Evolutionary conservation across 2,329 filamentous ascomycete genomes (phyloP), one percentile per base, ranked within the genome.

Genomic region (Sporothrix globosa): DNA sequence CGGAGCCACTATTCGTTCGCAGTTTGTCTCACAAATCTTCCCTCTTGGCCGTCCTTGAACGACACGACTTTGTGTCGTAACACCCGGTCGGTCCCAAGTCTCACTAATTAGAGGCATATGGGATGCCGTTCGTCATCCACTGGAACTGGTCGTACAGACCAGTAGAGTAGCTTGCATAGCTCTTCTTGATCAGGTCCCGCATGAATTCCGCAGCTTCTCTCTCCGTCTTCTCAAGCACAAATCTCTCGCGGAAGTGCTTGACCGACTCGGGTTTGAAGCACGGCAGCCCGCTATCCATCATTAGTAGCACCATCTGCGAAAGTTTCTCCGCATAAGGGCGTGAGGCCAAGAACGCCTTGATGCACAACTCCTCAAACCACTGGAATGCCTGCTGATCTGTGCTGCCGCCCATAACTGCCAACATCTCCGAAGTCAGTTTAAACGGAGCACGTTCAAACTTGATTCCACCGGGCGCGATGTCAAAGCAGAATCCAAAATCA

Each of bases 401-500:
- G 69, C 86, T 90, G 71, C 94, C 94, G 68, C 96, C 95, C 95
- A 99, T 98, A 76, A 99, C 96, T n/a, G 94, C 92, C 72, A 99
- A 87, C 96, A 99, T 99, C 79, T 99, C 96, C 9, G 89, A 87
- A 0, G 96, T 99, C 69, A 99, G 88, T 82, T 99, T 99, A 86
- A 99, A 99, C 0, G 96, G 96, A 0, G 96, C 96, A 30, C 96
- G 91, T 83, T 99, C 96, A 78, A 99, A 99, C 76, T 94, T 95
- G 77, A 99, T 93, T 72, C 96, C 96, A 63, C 96, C 96, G 0
- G 96, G 96, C 1, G 94, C 96, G 75, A 99, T 98, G 78, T 99
- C 96, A 81, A 99, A 99, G 82, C 95, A 98, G 86, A 99, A 99
- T 11, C 96, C 96, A 77, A 99, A 99, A 80, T 99, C 96, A 75